phyloP scores from a whole-genome alignment of 148 eudicot genomes.

The Chenopodium album region DNA sequence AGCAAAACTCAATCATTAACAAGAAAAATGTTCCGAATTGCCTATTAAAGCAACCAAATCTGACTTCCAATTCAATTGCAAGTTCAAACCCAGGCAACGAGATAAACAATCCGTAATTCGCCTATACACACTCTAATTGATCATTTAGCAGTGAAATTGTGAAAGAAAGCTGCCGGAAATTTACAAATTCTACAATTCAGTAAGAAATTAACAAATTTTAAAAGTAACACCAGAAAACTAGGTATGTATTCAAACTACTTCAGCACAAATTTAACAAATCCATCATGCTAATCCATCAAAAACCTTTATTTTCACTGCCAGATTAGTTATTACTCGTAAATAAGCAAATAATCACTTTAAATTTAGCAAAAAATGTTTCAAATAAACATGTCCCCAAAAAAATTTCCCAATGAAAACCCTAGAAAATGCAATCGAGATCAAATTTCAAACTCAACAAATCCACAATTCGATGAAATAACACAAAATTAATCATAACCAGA shows the following conservation, averaged over 20 bases:
- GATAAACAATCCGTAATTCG: background rate
- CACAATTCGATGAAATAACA: background rate
- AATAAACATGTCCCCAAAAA: background rate
- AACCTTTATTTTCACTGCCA: too few species aligned
- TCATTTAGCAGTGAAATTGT: background rate
- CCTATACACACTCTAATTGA: background rate
- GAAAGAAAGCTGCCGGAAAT: background rate
- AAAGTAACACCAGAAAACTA: background rate
- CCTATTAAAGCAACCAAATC: background rate
- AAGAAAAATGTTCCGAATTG: background rate
- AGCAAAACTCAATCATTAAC: conserved; percentile 7
- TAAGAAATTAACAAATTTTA: background rate
- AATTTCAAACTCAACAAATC: conserved; percentile 9
- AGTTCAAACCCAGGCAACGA: background rate
- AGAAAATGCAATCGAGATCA: background rate
- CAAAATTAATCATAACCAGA: background rate
- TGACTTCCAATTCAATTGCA: background rate
- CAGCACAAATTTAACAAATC: background rate
- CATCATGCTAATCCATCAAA: too few species aligned
- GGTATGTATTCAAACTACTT: background rate
- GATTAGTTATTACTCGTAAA: too few species aligned
- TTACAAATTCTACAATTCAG: background rate
- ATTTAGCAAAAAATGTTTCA: background rate
- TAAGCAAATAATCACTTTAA: too few species aligned
- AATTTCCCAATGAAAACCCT: background rate